Evolutionary conservation across 345 rosid genomes (phyloP), one percentile per base, ranked within the genome.

Genomic region (Euphorbia pulcherrima): DNA sequence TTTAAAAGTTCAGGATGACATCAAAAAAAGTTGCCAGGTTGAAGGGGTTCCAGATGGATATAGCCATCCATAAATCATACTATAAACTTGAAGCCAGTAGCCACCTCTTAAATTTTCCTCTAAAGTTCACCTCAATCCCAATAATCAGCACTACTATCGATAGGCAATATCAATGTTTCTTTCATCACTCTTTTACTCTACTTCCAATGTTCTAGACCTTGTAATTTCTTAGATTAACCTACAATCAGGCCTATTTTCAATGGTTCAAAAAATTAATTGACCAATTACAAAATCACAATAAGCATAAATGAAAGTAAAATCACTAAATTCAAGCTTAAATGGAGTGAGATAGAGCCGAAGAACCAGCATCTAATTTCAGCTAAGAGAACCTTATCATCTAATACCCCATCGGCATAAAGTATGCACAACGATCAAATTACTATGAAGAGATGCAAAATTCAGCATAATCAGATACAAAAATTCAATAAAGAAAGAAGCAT

Each of bases 401-500:
- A 40, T 21, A 21, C n/a, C 46, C 20, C 47, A 54, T 8, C 14
- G 6, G 37, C 39, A 55, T 55, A 29, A 58, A 29, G 13, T 21
- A 58, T 2, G 10, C 8, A 50, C 8, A 50, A 33, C 23, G 46
- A 41, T 62, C 30, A 62, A 62, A 13, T 24, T 39, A 23, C 30
- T 24, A 39, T 39, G 18, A 30, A 24, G 0, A 39, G 6, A 20
- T 1, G 13, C 21, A 39, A 40, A 16, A 24, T 28, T 57, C 21
- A 61, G 5, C 50, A n/a, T 3, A 17, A 17, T 12, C 27, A 10
- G 5, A 16, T 8, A 26, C 0, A 10, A 23, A 1, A 48, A 35
- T n/a, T n/a, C n/a, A n/a, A n/a, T n/a, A 14, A 20, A 5, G 3
- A 29, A 50, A 26, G 80, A 67, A 39, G 83, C 52, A 68, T 79